Conservation (phyloP, 2,329 filamentous ascomycete genomes). For the Phialophora macrospora region DNA sequence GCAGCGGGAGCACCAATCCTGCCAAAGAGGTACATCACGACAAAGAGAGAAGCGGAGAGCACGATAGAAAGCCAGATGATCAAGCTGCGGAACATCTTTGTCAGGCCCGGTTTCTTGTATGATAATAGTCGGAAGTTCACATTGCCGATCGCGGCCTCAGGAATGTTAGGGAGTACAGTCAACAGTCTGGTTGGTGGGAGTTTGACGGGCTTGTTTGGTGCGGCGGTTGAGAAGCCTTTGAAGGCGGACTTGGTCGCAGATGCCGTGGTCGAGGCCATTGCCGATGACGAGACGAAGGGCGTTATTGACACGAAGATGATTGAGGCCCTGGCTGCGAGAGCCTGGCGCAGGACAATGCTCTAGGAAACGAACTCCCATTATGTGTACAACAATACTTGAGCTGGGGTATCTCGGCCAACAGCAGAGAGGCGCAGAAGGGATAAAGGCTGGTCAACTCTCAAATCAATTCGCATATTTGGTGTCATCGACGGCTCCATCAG, state of each 20-base stretch:
- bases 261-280: slow-evolving; percentile 84
- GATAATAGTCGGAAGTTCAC: slow-evolving; percentile 82
- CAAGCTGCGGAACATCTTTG: slow-evolving; percentile 76
- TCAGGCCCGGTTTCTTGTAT: slow-evolving; percentile 87
- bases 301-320: slow-evolving; percentile 79
- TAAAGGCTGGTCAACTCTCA: neutral
- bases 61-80: slow-evolving; percentile 75
- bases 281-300: slow-evolving; percentile 73
- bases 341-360: slow-evolving; percentile 90
- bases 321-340: slow-evolving; percentile 76
- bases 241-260: slow-evolving; percentile 87
- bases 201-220: slow-evolving; percentile 76
- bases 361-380: slow-evolving; percentile 47
- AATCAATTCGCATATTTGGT: neutral
- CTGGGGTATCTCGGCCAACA: neutral
- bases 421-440: neutral
- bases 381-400: slow-evolving; percentile 15
- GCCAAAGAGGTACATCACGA: slow-evolving; percentile 82
- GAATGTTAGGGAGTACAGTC: slow-evolving; percentile 73
- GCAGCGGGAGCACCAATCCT: slow-evolving; percentile 83
- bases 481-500: neutral
- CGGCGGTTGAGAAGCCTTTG: slow-evolving; percentile 81
- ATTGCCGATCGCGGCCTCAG: slow-evolving; percentile 78
- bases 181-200: slow-evolving; percentile 78
- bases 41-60: slow-evolving; percentile 87